A percentile compares a stretch with the other conserved stretches of the same genome.
These are phyloP conservation scores for Penicillium flavigenum DNA, from an alignment of 495 filamentous ascomycete species.

Conservation along the genomic window DNA sequence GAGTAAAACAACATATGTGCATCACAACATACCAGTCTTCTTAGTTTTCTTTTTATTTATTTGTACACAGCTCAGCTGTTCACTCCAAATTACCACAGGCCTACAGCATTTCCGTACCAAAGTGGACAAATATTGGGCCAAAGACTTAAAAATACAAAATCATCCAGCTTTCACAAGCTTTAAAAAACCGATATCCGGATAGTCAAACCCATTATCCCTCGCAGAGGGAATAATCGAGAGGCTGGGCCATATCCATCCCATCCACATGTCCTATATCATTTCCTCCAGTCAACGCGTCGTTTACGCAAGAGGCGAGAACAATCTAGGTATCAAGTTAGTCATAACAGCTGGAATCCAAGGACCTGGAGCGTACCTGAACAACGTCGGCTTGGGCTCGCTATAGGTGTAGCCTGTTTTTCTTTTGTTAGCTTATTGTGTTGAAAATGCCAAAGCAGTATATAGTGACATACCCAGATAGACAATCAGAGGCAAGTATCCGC, in stretches of 20 bases:
- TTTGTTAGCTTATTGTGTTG: conserved; percentile 13
- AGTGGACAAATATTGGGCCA: neutral
- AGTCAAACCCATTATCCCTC: neutral
- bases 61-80: neutral
- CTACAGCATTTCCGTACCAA: neutral
- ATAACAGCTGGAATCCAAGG: neutral
- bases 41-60: neutral
- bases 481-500: conserved; percentile 95
- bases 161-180: neutral
- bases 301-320: conserved; percentile 70
- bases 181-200: neutral
- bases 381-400: conserved; percentile 85
- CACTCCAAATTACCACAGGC: neutral
- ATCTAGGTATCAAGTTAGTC: conserved; percentile 43
- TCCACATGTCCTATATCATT: neutral
- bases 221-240: neutral
- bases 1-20: neutral
- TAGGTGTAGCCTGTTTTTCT: conserved; percentile 75
- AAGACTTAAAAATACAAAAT: conserved; percentile 6
- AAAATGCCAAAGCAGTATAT: neutral
- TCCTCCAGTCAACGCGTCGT: conserved; percentile 5
- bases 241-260: neutral
- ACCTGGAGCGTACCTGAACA: conserved; percentile 69
- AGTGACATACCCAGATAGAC: conserved; percentile 81
- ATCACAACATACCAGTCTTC: neutral